Percentiles rank a stretch among this genome's conserved stretches.
These are phyloP conservation scores for Fusarium staphyleae DNA, from an alignment of 2,329 filamentous ascomycete species.

Conservation along the genomic window DNA sequence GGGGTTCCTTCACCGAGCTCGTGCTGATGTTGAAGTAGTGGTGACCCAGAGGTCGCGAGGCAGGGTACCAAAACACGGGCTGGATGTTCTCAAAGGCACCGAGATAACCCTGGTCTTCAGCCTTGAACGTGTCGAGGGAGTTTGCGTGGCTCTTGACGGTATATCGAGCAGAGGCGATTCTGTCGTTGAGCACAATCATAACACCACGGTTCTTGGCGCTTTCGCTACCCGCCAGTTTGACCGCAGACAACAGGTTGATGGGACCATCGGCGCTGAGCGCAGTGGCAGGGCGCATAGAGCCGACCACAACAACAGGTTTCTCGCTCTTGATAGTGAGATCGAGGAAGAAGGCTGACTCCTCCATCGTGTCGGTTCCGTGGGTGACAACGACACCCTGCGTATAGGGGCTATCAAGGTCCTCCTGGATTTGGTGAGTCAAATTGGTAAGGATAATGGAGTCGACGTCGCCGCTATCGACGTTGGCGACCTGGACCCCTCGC, in stretches of 20 bases:
- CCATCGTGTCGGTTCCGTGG: constrained; percentile 70
- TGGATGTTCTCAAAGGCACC: constrained; percentile 64
- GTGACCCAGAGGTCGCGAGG: constrained; percentile 55
- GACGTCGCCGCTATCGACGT: constrained; percentile 55
- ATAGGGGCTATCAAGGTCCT: constrained; percentile 50
- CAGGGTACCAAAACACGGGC: constrained; percentile 65
- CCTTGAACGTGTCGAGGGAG: constrained; percentile 66
- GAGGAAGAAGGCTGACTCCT: constrained; percentile 68
- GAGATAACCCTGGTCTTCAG: constrained; percentile 62
- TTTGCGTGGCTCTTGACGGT: constrained; percentile 68
- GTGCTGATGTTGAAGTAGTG: constrained; percentile 50
- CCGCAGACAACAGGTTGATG: constrained; percentile 65
- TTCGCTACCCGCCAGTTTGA: constrained; percentile 59
- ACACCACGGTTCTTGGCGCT: constrained; percentile 57
- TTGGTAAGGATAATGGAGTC: constrained; percentile 57
- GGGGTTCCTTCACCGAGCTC: constrained; percentile 35
- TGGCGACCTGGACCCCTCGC: constrained; percentile 57
- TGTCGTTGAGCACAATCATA: constrained; percentile 68
- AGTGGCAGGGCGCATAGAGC: constrained; percentile 68
- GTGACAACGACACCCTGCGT: constrained; percentile 64
- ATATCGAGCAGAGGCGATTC: constrained; percentile 63
- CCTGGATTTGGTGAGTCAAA: constrained; percentile 56
- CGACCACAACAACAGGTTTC: constrained; percentile 67
- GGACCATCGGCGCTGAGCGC: constrained; percentile 68
- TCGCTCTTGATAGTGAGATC: constrained; percentile 61